These are phyloP conservation scores for Hydnomerulius pinastri DNA, from an alignment of 768 basidiomycete species.

Conservation along the genomic window DNA sequence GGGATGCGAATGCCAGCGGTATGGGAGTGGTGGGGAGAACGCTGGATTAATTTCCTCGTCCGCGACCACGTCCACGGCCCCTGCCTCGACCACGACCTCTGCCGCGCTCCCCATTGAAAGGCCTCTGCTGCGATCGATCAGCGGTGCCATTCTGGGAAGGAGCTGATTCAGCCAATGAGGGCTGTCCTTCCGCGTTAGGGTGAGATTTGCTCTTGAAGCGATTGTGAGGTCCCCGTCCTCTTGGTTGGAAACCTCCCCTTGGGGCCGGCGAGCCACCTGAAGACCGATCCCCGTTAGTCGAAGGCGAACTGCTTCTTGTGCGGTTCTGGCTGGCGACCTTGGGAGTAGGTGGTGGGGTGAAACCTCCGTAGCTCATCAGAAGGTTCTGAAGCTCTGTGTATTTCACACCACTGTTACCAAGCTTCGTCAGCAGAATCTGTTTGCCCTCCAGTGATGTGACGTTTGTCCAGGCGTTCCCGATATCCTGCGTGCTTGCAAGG, in stretches of 20 bases:
- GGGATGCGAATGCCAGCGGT: too few species aligned
- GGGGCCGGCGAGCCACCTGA: conserved; percentile 8
- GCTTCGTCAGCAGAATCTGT: conserved; percentile 24
- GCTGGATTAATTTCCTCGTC: conserved; percentile 30
- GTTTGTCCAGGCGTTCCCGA: conserved; percentile 52
- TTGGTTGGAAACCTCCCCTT: conserved; percentile 3
- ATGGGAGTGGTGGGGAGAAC: not conserved
- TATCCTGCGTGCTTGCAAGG: conserved; percentile 51
- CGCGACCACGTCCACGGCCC: conserved; percentile 40
- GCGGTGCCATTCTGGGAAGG: conserved; percentile 12
- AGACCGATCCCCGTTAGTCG: conserved; percentile 15
- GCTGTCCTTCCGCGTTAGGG: not conserved
- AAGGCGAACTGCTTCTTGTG: conserved; percentile 9
- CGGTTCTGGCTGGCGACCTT: conserved; percentile 11
- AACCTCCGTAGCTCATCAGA: conserved; percentile 51
- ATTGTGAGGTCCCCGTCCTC: conserved; percentile 11
- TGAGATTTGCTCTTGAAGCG: conserved; percentile 6
- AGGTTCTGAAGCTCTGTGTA: conserved; percentile 54
- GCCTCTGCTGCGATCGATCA: conserved; percentile 9
- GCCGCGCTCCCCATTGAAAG: conserved; percentile 35
- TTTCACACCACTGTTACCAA: conserved; percentile 34
- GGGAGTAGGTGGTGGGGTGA: conserved; percentile 46
- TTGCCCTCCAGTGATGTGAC: conserved; percentile 41
- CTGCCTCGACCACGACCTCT: conserved; percentile 41
- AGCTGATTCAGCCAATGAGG: conserved; percentile 4